A percentile compares a stretch with the other conserved stretches of the same genome.
Conservation (phyloP, 2,329 filamentous ascomycete genomes). For the Arthrobotrys iridis region DNA sequence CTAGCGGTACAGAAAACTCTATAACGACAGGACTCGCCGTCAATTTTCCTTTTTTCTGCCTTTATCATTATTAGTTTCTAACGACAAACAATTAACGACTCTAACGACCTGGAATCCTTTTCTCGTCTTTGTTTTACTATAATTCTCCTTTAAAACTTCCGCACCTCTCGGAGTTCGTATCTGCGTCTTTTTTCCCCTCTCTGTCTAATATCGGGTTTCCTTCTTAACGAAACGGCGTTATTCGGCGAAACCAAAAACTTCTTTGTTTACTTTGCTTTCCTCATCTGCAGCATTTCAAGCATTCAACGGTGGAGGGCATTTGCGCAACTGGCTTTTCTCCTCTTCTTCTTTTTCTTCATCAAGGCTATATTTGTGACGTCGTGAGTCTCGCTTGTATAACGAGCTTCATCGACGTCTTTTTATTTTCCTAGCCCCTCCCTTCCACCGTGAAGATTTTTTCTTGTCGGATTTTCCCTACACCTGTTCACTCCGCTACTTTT, state of each 20-base stretch:
- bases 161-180: constrained; percentile 30
- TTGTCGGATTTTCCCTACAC: constrained; percentile 8
- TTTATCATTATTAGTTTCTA: constrained; percentile 22
- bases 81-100: constrained; percentile 47
- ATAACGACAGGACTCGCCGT: constrained; percentile 36
- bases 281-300: constrained; percentile 53
- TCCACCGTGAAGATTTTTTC: neutral
- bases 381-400: neutral
- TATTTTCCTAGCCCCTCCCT: neutral
- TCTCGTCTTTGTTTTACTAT: constrained; percentile 31
- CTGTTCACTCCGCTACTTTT: neutral
- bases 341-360: constrained; percentile 19
- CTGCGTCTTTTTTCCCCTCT: constrained; percentile 12
- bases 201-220: constrained; percentile 25
- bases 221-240: constrained; percentile 53
- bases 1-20: constrained; percentile 30
- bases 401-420: neutral
- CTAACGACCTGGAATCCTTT: constrained; percentile 36
- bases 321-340: constrained; percentile 40
- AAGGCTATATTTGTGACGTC: neutral
- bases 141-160: constrained; percentile 16
- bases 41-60: neutral
- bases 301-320: constrained; percentile 41
- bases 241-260: constrained; percentile 40
- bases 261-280: constrained; percentile 6